phyloP scores from a whole-genome alignment of 208 protist genomes.

The Trypanosoma platydactyli region DNA sequence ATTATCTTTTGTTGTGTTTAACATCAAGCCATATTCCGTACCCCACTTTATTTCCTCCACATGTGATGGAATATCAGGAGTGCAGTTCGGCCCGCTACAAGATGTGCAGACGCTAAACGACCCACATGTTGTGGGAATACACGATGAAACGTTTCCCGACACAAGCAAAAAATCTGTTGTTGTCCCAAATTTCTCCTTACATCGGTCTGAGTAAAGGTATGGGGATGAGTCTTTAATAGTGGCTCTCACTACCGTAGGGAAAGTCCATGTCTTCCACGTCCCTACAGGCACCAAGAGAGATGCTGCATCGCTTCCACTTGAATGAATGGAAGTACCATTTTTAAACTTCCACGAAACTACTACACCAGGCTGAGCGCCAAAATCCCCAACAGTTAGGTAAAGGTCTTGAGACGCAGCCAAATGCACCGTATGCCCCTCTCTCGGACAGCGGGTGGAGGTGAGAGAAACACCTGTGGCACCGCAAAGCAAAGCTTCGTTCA shows the following conservation, averaged over 20 bases:
- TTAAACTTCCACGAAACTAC: conserved; percentile 31
- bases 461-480: conserved; percentile 24
- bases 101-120: conserved; percentile 9
- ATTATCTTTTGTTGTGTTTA: conserved; percentile 5
- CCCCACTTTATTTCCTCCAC: neutral
- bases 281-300: conserved; percentile 17
- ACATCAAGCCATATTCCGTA: neutral
- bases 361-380: conserved; percentile 40
- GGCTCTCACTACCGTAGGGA: conserved; percentile 34
- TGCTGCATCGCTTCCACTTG: conserved; percentile 18
- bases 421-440: conserved; percentile 27
- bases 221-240: conserved; percentile 42
- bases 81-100: conserved; percentile 12
- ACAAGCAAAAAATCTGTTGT: conserved; percentile 13
- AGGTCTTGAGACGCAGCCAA: conserved; percentile 19
- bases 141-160: neutral
- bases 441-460: conserved; percentile 40
- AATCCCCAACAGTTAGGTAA: conserved; percentile 32
- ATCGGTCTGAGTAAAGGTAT: conserved; percentile 22
- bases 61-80: neutral
- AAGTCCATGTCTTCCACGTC: conserved; percentile 24
- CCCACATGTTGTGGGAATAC: neutral
- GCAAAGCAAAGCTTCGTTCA: conserved; percentile 41
- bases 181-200: conserved; percentile 2
- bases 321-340: conserved; percentile 14